Percentiles rank a stretch among this genome's conserved stretches.
Conservation (phyloP, 257 asterid genomes). For the Nicotiana otophora region DNA sequence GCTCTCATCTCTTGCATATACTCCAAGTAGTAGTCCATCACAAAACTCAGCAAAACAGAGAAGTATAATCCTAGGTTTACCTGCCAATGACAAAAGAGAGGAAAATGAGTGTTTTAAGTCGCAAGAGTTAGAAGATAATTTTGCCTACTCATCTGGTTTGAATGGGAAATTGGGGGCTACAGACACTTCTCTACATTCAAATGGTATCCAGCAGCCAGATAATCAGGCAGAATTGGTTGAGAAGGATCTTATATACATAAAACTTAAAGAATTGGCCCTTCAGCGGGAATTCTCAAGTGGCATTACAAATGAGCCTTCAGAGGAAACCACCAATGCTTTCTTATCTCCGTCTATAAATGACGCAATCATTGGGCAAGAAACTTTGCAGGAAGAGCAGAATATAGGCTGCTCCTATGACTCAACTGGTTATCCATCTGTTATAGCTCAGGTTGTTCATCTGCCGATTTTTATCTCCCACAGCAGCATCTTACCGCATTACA, state of each 20-base stretch:
- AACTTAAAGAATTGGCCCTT: constrained; percentile 50
- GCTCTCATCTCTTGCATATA: constrained; percentile 39
- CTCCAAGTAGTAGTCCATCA: constrained; percentile 32
- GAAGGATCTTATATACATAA: constrained; percentile 39
- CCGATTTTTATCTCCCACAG: constrained; percentile 4
- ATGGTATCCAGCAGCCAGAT: constrained; percentile 24
- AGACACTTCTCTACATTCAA: constrained; percentile 22
- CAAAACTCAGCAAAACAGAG: constrained; percentile 22
- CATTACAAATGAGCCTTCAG: constrained; percentile 15
- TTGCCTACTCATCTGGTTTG: constrained; percentile 25
- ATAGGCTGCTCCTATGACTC: constrained; percentile 27
- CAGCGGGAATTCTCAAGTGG: constrained; percentile 18
- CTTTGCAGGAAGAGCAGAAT: constrained; percentile 21
- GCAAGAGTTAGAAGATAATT: constrained; percentile 21
- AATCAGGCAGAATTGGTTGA: constrained; percentile 30
- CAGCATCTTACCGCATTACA: neutral
- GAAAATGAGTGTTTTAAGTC: constrained; percentile 28
- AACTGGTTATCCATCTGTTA: constrained; percentile 33
- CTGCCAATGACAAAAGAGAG: constrained; percentile 25
- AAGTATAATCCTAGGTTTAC: constrained; percentile 8
- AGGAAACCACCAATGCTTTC: constrained; percentile 25
- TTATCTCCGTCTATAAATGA: constrained; percentile 29
- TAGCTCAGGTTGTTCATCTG: constrained; percentile 47
- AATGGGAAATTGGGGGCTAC: constrained; percentile 26
- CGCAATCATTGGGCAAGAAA: constrained; percentile 25